phyloP scores from a whole-genome alignment of 352 stramenopile genomes.

The Sclerospora graminicola region DNA sequence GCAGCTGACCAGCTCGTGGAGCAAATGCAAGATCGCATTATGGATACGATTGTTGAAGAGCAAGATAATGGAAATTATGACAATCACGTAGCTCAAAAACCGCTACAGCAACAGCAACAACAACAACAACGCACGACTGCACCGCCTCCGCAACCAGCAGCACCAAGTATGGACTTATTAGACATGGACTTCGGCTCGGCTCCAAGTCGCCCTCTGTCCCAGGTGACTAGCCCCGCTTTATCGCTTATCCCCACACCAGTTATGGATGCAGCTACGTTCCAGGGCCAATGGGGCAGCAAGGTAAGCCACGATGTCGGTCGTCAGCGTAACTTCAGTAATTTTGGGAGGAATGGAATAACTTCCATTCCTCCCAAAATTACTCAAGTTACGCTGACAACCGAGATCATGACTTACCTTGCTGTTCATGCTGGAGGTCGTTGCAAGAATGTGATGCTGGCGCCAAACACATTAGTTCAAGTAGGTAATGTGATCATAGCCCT shows the following conservation, averaged over 20 bases:
- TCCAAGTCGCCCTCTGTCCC: slow-evolving; percentile 7
- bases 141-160: slow-evolving; percentile 11
- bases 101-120: slow-evolving; percentile 23
- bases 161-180: slow-evolving; percentile 53
- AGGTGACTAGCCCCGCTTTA: slow-evolving; percentile 22
- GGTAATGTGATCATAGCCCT: too few relatives aligned
- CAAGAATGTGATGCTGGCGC: too few relatives aligned
- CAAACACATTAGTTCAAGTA: too few relatives aligned
- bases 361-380: too few relatives aligned
- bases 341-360: too few relatives aligned
- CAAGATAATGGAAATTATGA: slow-evolving; percentile 25
- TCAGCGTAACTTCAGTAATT: too few relatives aligned
- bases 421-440: too few relatives aligned
- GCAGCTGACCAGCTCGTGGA: slow-evolving; percentile 49
- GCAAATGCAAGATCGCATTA: slow-evolving; percentile 77
- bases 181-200: slow-evolving; percentile 66
- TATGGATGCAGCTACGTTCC: slow-evolving; percentile 70
- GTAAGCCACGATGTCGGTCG: too few relatives aligned
- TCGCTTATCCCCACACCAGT: slow-evolving; percentile 45
- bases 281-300: slow-evolving; percentile 58
- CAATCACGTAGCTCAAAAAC: slow-evolving; percentile 16
- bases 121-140: slow-evolving; percentile 38
- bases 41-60: slow-evolving; percentile 87
- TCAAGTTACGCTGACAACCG: too few relatives aligned
- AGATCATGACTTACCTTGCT: too few relatives aligned